Evolutionary conservation across 805 yeast species (phyloP).

Genomic region (Zygotorulaspora florentina): DNA sequence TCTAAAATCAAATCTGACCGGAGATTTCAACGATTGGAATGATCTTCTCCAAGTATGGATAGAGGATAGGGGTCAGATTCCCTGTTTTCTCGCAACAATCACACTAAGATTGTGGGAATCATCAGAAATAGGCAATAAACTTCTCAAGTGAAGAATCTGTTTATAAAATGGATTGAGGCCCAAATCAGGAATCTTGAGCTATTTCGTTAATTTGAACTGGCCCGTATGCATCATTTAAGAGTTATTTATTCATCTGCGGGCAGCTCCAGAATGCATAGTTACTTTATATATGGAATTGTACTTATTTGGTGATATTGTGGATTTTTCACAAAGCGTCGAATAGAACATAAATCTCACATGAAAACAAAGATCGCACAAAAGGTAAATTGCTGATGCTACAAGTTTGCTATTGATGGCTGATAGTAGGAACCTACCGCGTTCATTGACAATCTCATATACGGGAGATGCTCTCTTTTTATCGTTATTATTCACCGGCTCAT

Average conservation of each 20-base stretch:
- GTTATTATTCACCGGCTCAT: conserved; percentile 35
- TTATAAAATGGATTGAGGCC: too few relatives aligned
- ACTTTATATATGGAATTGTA: too few relatives aligned
- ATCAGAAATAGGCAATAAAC: conserved; percentile 4
- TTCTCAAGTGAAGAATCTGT: too few relatives aligned
- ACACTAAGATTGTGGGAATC: conserved; percentile 61
- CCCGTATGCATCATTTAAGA: too few relatives aligned
- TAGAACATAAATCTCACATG: not conserved
- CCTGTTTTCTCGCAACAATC: conserved; percentile 74
- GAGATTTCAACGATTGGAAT: conserved; percentile 38
- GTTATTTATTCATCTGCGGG: too few relatives aligned
- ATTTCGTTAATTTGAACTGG: too few relatives aligned
- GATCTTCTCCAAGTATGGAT: conserved; percentile 64
- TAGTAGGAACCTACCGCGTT: conserved; percentile 5
- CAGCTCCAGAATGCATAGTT: too few relatives aligned
- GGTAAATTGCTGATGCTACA: not conserved
- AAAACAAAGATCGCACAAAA: not conserved
- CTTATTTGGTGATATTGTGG: too few relatives aligned
- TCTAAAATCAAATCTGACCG: conserved; percentile 43
- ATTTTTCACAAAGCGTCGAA: too few relatives aligned
- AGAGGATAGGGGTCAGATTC: conserved; percentile 60
- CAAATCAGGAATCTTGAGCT: too few relatives aligned
- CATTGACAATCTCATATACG: conserved; percentile 2
- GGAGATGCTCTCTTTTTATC: conserved; percentile 28
- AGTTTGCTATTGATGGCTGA: conserved; percentile 5